Evolutionary conservation across 305 asterid genomes (phyloP).

Genomic region (Rubia occidens): DNA sequence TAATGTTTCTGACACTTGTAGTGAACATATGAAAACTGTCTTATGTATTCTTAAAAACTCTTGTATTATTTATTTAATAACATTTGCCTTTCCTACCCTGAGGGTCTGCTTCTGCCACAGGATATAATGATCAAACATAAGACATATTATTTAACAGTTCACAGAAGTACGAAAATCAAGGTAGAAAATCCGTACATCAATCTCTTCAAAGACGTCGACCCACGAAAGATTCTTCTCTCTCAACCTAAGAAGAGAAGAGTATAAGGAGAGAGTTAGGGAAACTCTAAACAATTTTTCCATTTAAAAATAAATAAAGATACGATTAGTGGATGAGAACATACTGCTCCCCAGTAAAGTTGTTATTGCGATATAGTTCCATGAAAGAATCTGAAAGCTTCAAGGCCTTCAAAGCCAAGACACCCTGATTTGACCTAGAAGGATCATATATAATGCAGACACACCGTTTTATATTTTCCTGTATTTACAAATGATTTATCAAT

Average conservation of each 20-base stretch:
- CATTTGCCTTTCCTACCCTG: background rate
- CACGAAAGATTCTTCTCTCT: slow-evolving; percentile 93
- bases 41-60: background rate
- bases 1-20: background rate
- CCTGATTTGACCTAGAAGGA: slow-evolving; percentile 92
- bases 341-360: slow-evolving; percentile 86
- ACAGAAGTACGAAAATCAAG: background rate
- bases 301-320: background rate
- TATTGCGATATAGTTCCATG: slow-evolving; percentile 84
- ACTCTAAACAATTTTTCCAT: background rate
- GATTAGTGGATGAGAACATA: slow-evolving; percentile 25
- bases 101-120: background rate
- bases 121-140: background rate
- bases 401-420: slow-evolving; percentile 89
- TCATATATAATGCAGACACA: slow-evolving; percentile 91
- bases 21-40: background rate
- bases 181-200: slow-evolving; percentile 50
- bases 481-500: slow-evolving; percentile 14
- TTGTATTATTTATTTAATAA: too few relatives aligned
- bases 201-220: slow-evolving; percentile 98
- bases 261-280: background rate
- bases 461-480: slow-evolving; percentile 82
- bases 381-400: slow-evolving; percentile 91
- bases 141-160: background rate
- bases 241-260: slow-evolving; percentile 43